Evolutionary conservation across 2,329 filamentous ascomycete species (phyloP), one percentile per base, ranked within the genome.

Genomic region (Pezicula radicicola): DNA sequence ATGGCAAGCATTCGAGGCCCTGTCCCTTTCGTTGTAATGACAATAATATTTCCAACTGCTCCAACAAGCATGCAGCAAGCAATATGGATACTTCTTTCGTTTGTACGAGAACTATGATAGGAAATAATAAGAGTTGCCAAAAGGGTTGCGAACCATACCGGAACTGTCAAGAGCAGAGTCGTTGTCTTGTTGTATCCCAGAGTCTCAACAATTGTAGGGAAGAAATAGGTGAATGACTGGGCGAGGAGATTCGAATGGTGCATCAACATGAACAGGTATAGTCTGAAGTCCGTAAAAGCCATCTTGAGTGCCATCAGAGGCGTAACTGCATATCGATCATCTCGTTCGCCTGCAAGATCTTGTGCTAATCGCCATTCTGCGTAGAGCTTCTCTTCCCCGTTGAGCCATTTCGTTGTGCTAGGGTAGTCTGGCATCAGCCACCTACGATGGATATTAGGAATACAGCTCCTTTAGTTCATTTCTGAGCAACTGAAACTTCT

Each of bases 371-470:
- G 44, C 27, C 49, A 25, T 10, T 45, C 40, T 30, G 49, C 49
- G 40, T 51, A 51, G 37, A 25, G 25, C 25, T 25, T 41, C 40
- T 76, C 70, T 21, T 72, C 69, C 2, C 66, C 63, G 1, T 65
- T 73, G 33, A 77, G 68, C 59, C 74, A 75, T 6, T 63, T 61
- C 0, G 72, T 71, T 45, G 68, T 68, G 46, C 69, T 64, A n/a
- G 59, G 68, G 50, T 60, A 66, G 56, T 63, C 65, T 9, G 66
- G 71, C 37, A 68, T 50, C 3, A 70, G 63, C 36, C 13, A 39
- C 36, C 36, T 39, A 12, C 3, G 13, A 39, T 39, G 9, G 9
- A 6, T 15, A 12, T 15, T 16, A 16, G 16, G 7, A 39, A 15
- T 39, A 4, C 4, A 39, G 6, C 1, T 6, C 25, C 25, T 25